A percentile compares a stretch with the other conserved stretches of the same genome.
phyloP scores from a whole-genome alignment of 176 grass and related monocot species.

The Triticum urartu region DNA sequence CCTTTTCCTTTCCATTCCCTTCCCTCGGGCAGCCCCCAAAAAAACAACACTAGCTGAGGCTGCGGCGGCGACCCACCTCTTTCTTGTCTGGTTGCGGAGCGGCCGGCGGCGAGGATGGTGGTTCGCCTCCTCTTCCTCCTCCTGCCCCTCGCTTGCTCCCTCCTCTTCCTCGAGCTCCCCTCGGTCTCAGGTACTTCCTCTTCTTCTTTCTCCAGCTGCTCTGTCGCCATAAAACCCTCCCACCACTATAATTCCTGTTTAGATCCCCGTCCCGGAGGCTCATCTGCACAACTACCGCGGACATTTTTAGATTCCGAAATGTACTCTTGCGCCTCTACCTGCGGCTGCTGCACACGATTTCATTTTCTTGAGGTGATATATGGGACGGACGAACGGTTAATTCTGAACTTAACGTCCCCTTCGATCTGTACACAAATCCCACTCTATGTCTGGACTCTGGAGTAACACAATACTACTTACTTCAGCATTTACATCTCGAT shows the following conservation, averaged over 20 bases:
- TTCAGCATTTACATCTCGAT: background rate
- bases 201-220: background rate
- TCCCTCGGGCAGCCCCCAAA: background rate
- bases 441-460: too few relatives aligned
- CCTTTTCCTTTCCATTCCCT: background rate
- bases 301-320: background rate
- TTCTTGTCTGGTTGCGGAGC: background rate
- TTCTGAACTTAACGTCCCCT: background rate
- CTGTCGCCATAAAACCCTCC: background rate
- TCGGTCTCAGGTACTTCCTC: background rate
- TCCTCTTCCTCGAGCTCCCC: conserved; percentile 12
- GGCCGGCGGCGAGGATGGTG: background rate
- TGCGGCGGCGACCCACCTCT: background rate
- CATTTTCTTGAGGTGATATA: background rate
- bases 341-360: background rate
- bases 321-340: background rate
- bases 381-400: background rate
- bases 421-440: background rate
- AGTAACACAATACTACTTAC: too few relatives aligned
- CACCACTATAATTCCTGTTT: background rate
- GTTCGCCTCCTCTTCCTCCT: background rate
- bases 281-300: background rate
- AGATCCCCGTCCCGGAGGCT: background rate
- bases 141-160: background rate
- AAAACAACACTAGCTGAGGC: background rate